Evolutionary conservation across 306 rosid species (phyloP).

Genomic region (Prinsepia uniflora): DNA sequence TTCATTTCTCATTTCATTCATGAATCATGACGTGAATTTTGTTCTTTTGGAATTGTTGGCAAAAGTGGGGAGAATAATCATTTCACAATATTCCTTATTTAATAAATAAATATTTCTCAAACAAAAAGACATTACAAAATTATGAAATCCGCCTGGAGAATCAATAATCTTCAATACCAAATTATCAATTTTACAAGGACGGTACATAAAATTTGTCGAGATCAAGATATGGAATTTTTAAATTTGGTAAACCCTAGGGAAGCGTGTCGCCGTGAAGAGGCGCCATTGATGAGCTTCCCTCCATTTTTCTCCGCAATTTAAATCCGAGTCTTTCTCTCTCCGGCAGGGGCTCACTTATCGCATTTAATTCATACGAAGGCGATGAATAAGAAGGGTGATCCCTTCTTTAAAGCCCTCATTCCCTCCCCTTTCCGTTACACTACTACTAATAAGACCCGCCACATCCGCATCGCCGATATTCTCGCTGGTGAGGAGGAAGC

Average conservation of each 20-base stretch:
- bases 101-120: neutral
- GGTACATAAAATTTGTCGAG: no score
- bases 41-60: neutral
- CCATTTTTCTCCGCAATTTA: neutral
- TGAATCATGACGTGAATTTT: no score
- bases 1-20: no score
- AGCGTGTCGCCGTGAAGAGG: neutral
- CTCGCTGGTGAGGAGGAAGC: constrained; percentile 29
- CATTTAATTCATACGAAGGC: neutral
- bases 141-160: neutral
- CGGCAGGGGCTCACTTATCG: neutral
- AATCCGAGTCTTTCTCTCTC: neutral
- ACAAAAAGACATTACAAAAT: neutral
- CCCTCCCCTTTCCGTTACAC: constrained; percentile 7
- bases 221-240: neutral
- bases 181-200: neutral
- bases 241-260: constrained; percentile 1
- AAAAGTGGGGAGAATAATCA: neutral
- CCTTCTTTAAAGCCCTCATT: constrained; percentile 34
- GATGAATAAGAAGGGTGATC: neutral
- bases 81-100: neutral
- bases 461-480: constrained; percentile 55
- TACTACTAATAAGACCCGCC: constrained; percentile 12
- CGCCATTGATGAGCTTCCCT: constrained; percentile 14
- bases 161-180: neutral